Evolutionary conservation across 2,329 filamentous ascomycete genomes (phyloP), one percentile per base, ranked within the genome.

Genomic region (Aspergillus ustus): DNA sequence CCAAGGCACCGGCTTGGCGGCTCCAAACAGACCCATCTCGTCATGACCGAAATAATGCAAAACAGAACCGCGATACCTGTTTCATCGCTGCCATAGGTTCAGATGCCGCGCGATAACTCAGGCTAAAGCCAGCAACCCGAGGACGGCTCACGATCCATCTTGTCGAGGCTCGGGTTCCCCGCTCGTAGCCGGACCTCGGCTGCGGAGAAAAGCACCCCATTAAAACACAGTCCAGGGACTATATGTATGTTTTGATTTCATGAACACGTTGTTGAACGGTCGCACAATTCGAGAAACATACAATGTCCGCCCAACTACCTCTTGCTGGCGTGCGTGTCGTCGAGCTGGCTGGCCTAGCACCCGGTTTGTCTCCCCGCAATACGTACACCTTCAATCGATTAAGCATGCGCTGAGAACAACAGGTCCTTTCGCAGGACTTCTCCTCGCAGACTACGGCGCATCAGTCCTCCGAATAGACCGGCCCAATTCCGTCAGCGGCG

Each of bases 391-490:
- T 9, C 22, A 59, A 19, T 13, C 9, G 25, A 25, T 25, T 20
- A n/a, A 5, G 45, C 40, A 37, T 22, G 25, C 15, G 17, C 45
- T 43, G 9, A 31, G 19, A 34, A 34, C n/a, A 22, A 8, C 66
- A 93, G 93, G 90, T 28, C 93, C 93, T 48, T 97, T 95, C 75
- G 90, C 92, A 53, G 93, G 93, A 70, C 86, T 97, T 72, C 86
- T 97, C 54, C 89, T 97, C 64, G 89, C 93, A 69, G 93, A 97
- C 78, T 92, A 92, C 67, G 94, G 94, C 71, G 94, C 94, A 57
- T 87, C 87, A 6, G 91, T 97, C 70, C 85, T 98, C 17, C 92
- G 94, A 70, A 84, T 98, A 77, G 94, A 98, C 81, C 90, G 83
- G 71, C 78, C 72, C 78, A 75, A 73, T 66, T 67, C 76, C 17